Evolutionary conservation across 2,329 filamentous ascomycete species (phyloP).

Genomic region (Diaporthe caulivora): DNA sequence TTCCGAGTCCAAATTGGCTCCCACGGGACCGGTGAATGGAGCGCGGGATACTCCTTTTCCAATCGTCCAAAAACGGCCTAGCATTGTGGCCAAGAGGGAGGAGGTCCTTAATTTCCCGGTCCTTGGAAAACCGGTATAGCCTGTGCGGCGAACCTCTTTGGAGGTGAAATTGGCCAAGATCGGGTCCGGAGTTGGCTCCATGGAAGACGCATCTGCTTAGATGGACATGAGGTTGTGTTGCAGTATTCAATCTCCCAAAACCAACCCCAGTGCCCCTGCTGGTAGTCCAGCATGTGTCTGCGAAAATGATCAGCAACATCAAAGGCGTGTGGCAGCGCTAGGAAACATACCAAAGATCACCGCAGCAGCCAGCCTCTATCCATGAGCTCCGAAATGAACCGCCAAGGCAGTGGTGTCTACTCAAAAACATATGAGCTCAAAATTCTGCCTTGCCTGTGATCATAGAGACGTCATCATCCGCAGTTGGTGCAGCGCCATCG

Average conservation of each 20-base stretch:
- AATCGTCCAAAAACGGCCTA: background rate
- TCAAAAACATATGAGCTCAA: constrained; percentile 15
- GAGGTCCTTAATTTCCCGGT: background rate
- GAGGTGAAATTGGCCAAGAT: too few species aligned
- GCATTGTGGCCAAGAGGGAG: background rate
- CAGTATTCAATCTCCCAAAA: background rate
- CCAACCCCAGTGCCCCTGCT: background rate
- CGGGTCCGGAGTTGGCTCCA: background rate
- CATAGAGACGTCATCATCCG: constrained; percentile 10
- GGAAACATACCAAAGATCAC: background rate
- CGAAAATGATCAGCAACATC: background rate
- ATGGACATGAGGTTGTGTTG: background rate
- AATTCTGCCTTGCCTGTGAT: background rate
- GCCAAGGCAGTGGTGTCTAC: background rate
- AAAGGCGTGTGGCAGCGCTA: accelerated
- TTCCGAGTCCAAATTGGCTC: background rate
- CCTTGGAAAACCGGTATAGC: background rate
- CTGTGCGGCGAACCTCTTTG: background rate
- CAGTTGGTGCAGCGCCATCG: background rate
- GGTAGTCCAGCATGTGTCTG: background rate
- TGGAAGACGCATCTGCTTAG: background rate
- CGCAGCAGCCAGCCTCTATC: background rate
- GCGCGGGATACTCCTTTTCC: background rate
- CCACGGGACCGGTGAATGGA: too few species aligned
- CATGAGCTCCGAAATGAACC: background rate